Base-by-base conservation (phyloP, 768 basidiomycete genomes). In the Tephrocybe sp. region DNA sequence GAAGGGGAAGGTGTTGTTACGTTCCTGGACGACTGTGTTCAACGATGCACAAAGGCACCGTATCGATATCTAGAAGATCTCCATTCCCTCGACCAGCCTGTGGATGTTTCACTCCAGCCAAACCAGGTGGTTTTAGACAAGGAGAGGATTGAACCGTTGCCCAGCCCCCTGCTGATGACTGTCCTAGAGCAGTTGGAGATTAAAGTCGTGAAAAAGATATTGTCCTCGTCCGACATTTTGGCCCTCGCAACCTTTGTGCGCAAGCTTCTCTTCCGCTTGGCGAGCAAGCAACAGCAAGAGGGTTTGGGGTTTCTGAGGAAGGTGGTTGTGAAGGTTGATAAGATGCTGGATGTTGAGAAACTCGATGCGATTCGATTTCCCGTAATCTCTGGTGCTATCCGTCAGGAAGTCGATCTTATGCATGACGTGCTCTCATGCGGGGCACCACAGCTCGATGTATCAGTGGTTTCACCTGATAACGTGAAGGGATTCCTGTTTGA, bases 1-100 rank as follows among this genome's bases (percentile, higher is more conserved):
- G 88, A 87, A 66, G 69, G 71, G 10, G 74, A 76, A 5, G 71
- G 73, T 36, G 78, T 85, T 22, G 68, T 87, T 15, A 50, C 66
- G 0, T 93, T 97, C 68, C 58, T 97, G 10, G 94, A 97, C 55
- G 91, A 94, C 43, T 95, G 92, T 60, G 74, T 88, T 2, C 84
- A 87, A 49, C 76, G 90, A 15, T 93, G 86, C 57, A 61, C 86
- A 54, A 91, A 88, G 65, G 87, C 86, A 2, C 90, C 92, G 0
- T 89, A 93, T 63, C 78, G 82, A 23, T 97, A 95, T 61, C 74
- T 95, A 45, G 94, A 97, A 58, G 84, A 84, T 19, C 66, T 84
- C 53, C 63, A 75, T 5, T 59, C 65, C 0, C 61, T 82, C 18
- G 45, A 56, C 52, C 44, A 60, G 18, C 39, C 45, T 1, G 54